A percentile compares a stretch with the other conserved stretches of the same genome.
Evolutionary conservation across 2,329 filamentous ascomycete species (phyloP).

Genomic region (Hypoxylon rubiginosum): DNA sequence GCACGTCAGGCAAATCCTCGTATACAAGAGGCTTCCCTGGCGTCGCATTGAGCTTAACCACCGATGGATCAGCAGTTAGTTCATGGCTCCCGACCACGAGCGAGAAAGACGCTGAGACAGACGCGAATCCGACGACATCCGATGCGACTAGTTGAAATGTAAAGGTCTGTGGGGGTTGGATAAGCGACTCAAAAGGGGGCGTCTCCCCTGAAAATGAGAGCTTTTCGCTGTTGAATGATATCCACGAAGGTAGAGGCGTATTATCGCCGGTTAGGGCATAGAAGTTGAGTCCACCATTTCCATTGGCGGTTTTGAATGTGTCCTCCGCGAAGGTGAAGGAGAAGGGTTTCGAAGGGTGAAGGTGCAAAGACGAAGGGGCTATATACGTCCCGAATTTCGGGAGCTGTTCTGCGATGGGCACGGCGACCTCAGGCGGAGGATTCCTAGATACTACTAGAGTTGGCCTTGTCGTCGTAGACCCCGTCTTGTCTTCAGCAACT

Average conservation of each 20-base stretch:
- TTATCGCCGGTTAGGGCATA: conserved; percentile 83
- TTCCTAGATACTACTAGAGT: conserved; percentile 78
- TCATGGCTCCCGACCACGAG: conserved; percentile 79
- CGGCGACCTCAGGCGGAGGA: conserved; percentile 65
- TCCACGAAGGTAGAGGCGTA: conserved; percentile 88
- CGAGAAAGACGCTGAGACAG: conserved; percentile 74
- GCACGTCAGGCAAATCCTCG: conserved; percentile 61
- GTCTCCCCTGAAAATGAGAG: conserved; percentile 80
- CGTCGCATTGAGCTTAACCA: conserved; percentile 70
- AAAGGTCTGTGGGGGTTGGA: conserved; percentile 79
- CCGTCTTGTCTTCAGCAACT: conserved; percentile 76
- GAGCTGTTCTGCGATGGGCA: conserved; percentile 71
- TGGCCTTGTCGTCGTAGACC: conserved; percentile 73
- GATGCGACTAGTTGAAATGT: conserved; percentile 81
- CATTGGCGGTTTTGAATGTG: conserved; percentile 72
- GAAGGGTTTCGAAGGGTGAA: conserved; percentile 67
- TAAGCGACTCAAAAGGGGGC: conserved; percentile 72
- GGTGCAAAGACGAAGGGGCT: conserved; percentile 69
- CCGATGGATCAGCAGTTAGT: conserved; percentile 72
- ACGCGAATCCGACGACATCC: conserved; percentile 83
- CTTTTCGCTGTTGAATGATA: conserved; percentile 75
- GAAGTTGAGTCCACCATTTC: conserved; percentile 68
- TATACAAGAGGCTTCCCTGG: conserved; percentile 66
- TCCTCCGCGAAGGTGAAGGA: conserved; percentile 65
- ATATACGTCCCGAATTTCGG: conserved; percentile 70